phyloP scores from a whole-genome alignment of 129 eudicot species.

The Kitagawia praeruptora region DNA sequence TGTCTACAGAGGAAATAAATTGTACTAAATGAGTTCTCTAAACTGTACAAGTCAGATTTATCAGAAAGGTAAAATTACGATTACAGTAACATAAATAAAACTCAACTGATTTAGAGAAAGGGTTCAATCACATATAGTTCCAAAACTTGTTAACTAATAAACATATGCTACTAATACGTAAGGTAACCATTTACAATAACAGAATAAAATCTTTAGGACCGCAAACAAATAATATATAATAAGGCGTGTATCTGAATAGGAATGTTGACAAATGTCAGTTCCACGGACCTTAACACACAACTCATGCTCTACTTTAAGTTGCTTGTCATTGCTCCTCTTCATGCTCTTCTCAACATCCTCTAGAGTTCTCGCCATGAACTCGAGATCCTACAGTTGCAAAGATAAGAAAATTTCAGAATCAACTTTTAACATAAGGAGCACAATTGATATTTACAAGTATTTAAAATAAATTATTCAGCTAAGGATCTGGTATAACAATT shows the following conservation, averaged over 20 bases:
- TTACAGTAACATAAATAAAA: neutral
- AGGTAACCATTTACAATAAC: neutral
- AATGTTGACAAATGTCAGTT: neutral
- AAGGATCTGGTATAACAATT: neutral
- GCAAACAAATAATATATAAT: neutral
- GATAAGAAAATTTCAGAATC: constrained; percentile 12
- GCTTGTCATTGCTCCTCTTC: constrained; percentile 99
- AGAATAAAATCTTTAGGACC: neutral
- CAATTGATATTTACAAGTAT: neutral
- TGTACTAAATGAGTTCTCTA: neutral
- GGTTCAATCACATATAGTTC: neutral
- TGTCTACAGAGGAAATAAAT: neutral
- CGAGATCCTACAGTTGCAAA: constrained; percentile 56
- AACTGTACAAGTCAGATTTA: neutral
- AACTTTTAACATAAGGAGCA: neutral
- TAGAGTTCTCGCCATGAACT: constrained; percentile 71
- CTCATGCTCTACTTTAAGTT: constrained; percentile 81
- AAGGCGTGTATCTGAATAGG: neutral
- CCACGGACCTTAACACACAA: constrained; percentile 60
- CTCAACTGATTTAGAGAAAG: neutral
- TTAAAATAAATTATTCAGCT: neutral
- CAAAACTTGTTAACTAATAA: neutral
- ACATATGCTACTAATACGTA: neutral
- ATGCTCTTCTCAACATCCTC: constrained; percentile 99
- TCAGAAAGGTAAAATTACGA: neutral